Conservation (phyloP, 75 land plant species). For the Selaginella tamariscina region DNA sequence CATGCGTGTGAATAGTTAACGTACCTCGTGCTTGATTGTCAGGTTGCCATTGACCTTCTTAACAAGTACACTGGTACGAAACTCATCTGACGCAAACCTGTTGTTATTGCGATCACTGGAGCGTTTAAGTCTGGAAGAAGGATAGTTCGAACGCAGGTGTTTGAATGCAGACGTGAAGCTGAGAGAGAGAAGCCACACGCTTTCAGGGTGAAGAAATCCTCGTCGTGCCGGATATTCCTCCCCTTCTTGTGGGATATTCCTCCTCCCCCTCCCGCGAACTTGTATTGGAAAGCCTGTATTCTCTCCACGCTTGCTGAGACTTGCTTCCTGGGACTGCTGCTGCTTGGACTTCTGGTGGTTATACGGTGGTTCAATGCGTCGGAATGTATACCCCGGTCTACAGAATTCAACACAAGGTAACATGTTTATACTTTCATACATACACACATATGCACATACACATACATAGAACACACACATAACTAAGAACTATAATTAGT, state of each 20-base stretch:
- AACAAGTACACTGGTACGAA: neutral
- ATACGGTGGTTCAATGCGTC: too few species aligned
- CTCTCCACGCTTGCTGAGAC: neutral
- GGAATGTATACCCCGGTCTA: too few species aligned
- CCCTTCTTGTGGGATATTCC: neutral
- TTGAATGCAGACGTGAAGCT: neutral
- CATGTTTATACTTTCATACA: too few species aligned
- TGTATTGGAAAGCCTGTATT: neutral
- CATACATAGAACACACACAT: too few species aligned
- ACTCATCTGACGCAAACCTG: neutral
- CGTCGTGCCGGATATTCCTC: neutral
- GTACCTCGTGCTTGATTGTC: neutral
- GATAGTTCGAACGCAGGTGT: neutral
- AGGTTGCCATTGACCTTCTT: neutral
- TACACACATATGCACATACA: too few species aligned
- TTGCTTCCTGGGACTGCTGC: neutral
- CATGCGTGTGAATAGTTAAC: neutral
- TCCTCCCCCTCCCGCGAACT: too few species aligned
- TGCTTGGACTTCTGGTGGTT: too few species aligned
- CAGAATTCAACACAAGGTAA: too few species aligned
- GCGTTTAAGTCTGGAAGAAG: neutral
- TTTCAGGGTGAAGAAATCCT: neutral
- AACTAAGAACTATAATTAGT: too few species aligned
- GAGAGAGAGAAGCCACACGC: neutral
- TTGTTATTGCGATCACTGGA: neutral